These are phyloP conservation scores for Saprolegnia parasitica DNA, from an alignment of 352 stramenopile genomes.

Conservation along the genomic window DNA sequence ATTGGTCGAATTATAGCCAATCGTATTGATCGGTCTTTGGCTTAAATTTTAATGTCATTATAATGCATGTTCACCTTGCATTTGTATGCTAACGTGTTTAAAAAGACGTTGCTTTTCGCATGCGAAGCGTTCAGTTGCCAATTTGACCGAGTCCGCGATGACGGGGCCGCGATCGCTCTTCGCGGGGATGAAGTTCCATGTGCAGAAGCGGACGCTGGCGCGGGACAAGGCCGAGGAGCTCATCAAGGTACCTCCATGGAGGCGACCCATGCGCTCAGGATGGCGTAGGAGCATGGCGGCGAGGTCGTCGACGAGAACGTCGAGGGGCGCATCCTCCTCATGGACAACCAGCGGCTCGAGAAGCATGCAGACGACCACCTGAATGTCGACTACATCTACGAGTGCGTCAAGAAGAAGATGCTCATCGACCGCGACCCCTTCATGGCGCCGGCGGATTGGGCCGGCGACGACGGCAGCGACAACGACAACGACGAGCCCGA, in stretches of 20 bases:
- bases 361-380: background rate
- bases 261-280: background rate
- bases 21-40: no score
- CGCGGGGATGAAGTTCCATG: slow-evolving; percentile 13
- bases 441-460: slow-evolving; percentile 23
- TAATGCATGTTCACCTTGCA: no score
- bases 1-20: no score
- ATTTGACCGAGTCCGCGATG: background rate
- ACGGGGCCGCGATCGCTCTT: slow-evolving; percentile 12
- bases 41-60: no score
- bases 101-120: no score
- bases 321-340: background rate
- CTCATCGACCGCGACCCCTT: slow-evolving; percentile 6
- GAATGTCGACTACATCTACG: slow-evolving; percentile 13
- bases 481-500: background rate
- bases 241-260: slow-evolving; percentile 11
- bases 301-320: background rate
- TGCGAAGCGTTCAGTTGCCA: background rate
- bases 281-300: slow-evolving; percentile 24
- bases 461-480: background rate
- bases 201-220: background rate
- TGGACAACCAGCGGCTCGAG: slow-evolving; percentile 14
- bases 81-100: no score
- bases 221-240: background rate
- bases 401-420: background rate